Evolutionary conservation across 805 yeast genomes (phyloP).

Genomic region (Wickerhamia fluorescens): DNA sequence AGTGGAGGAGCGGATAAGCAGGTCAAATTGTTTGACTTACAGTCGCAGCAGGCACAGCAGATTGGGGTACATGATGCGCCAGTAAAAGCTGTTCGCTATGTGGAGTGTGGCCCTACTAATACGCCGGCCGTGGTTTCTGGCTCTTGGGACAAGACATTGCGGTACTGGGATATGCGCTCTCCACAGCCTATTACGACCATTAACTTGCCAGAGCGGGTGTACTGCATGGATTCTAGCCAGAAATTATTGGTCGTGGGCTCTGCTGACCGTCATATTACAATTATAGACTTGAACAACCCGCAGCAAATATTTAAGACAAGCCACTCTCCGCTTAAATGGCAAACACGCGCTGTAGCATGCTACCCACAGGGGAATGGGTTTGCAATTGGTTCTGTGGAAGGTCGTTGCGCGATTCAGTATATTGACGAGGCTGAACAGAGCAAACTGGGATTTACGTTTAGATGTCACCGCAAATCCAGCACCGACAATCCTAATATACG

Average conservation of each 20-base stretch:
- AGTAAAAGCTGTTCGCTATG: slow-evolving; percentile 67
- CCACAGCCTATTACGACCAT: slow-evolving; percentile 77
- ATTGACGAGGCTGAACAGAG: slow-evolving; percentile 75
- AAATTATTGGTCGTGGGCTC: slow-evolving; percentile 87
- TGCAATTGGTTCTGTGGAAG: slow-evolving; percentile 91
- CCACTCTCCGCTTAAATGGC: slow-evolving; percentile 80
- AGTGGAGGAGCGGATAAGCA: slow-evolving; percentile 90
- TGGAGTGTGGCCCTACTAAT: slow-evolving; percentile 78
- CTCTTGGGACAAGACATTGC: slow-evolving; percentile 93
- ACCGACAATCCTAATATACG: slow-evolving; percentile 17
- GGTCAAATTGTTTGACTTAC: slow-evolving; percentile 76
- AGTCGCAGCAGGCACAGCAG: slow-evolving; percentile 74
- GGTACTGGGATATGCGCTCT: slow-evolving; percentile 91
- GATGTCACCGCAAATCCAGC: slow-evolving; percentile 80
- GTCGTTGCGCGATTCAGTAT: slow-evolving; percentile 91
- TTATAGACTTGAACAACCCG: slow-evolving; percentile 78
- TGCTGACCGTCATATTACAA: slow-evolving; percentile 77
- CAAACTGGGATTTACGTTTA: slow-evolving; percentile 76
- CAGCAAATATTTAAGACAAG: slow-evolving; percentile 68
- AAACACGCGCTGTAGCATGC: slow-evolving; percentile 76
- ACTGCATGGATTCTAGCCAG: slow-evolving; percentile 77
- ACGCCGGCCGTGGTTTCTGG: slow-evolving; percentile 82
- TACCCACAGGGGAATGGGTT: slow-evolving; percentile 90
- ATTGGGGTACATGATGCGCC: slow-evolving; percentile 83
- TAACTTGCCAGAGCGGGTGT: slow-evolving; percentile 83